A percentile compares a stretch with the other conserved stretches of the same genome.
Evolutionary conservation across 192 early-diverging fungal species (phyloP).

Genomic region (Mortierella antarctica): DNA sequence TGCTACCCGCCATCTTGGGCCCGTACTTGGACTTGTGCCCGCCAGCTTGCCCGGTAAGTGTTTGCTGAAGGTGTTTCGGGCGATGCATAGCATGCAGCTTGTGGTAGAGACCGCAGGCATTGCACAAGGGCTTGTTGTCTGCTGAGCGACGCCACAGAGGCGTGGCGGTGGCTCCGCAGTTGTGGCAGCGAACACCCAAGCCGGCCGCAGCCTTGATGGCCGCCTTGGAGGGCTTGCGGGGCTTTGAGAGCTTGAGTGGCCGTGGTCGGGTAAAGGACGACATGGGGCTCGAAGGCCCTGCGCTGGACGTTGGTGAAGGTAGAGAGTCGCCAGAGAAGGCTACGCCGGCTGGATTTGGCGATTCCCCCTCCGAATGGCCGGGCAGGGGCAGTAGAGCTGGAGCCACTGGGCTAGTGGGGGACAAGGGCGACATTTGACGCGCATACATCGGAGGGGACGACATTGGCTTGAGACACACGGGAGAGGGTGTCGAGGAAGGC

Average conservation of each 20-base stretch:
- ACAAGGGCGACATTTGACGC: constrained; percentile 23
- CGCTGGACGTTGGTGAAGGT: neutral
- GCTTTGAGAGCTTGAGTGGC: constrained; percentile 24
- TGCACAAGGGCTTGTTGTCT: constrained; percentile 92
- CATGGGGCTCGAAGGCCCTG: neutral
- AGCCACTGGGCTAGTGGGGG: constrained; percentile 3
- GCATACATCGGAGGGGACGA: constrained; percentile 17
- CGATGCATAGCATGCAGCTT: constrained; percentile 50
- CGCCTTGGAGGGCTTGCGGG: constrained; percentile 51
- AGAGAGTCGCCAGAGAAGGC: too few relatives aligned
- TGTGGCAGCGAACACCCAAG: constrained; percentile 63
- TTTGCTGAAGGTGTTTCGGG: constrained; percentile 46
- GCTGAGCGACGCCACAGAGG: constrained; percentile 91
- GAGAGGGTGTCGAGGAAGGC: constrained; percentile 31
- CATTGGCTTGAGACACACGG: constrained; percentile 35
- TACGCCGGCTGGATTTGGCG: too few relatives aligned
- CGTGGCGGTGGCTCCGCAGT: constrained; percentile 87
- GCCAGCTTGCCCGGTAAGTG: constrained; percentile 11
- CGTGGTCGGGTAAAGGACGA: neutral
- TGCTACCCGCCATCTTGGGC: neutral
- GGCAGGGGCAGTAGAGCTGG: neutral
- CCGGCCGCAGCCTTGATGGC: constrained; percentile 52
- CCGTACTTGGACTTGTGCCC: constrained; percentile 22
- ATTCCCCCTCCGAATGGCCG: too few relatives aligned
- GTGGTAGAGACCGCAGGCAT: constrained; percentile 94